Base-by-base conservation (phyloP, 1,139 yeast species). In the Saccharomyces hybrid region DNA sequence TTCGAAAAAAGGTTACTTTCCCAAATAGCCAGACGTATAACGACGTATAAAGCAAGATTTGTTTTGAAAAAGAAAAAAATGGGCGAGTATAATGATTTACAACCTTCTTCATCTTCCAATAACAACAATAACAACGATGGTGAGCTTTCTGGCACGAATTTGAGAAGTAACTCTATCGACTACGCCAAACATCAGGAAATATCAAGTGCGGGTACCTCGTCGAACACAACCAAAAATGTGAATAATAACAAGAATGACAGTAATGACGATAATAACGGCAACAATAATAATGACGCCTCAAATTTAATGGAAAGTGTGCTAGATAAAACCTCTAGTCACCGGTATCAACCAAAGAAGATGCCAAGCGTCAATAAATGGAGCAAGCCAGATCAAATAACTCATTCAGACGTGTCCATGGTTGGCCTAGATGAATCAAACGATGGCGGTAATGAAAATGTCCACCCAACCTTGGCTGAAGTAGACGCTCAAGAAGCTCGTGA, bases 41-140 rank as follows among this genome's bases (percentile, higher is more conserved):
- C 71, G 25, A 67, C 71, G 4, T 68, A 67, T 53, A 68, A 68
- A 51, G 70, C 72, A 14, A 58, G 72, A 38, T 67, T 67, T 48
- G 70, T 67, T 11, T 53, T 66, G 48, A 68, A 67, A 55, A 64
- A 66, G 56, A 68, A 67, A 60, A 68, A 62, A 54, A 61, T 58
- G 32, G 71, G 71, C 23, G 58, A 59, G 8, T 64, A 62, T 41
- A 61, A 59, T 7, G 55, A 53, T 5, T 51, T 52, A 16, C 52
- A 16, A n/a, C 20, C 48, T 23, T 53, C 27, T 42, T 51, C 31
- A 13, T 31, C 49, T 8, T 16, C 38, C 7, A 20, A 20, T 26
- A 49, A 26, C 25, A 34, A 13, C 25, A 20, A 38, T 20, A 16
- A 16, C 14, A 23, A 14, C 48, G 49, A 53, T 57, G 38, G 50